Base-by-base conservation (phyloP, 1,284 basidiomycete genomes). In the Cerrena zonata region DNA sequence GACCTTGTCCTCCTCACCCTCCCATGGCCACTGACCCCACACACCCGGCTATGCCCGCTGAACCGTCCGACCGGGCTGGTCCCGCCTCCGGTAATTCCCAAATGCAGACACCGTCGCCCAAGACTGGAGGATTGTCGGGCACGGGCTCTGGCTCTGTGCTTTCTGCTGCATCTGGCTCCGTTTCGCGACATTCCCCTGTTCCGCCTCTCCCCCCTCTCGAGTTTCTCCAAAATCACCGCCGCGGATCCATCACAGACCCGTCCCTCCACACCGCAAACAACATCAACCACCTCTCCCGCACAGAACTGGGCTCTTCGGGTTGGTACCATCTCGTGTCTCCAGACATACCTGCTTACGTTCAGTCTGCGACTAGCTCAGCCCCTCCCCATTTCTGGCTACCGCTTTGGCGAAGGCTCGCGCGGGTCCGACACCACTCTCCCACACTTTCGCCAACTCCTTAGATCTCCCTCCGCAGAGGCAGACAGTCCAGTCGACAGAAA, bases 201-300 rank as follows among this genome's bases (percentile, higher is more conserved):
- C 71, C 71, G 15, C 76, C 77, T 42, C 77, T 90, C 27, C 82
- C 84, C 7, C 85, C 86, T 13, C 79, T 89, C 58, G 82, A 88
- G 64, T 83, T 76, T 63, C 76, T 89, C 24, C 85, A 89, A 66
- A 86, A 78, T 53, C 87, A 89, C 61, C 80, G 87, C 23, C 72
- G 86, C 53, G 85, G 85, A 51, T 89, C 88, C 2, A 83, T 89
- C 61, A 87, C 87, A 18, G 87, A 89, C 70, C 87, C 86, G 2
- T 82, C 82, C 43, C 74, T 89, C 48, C 86, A 87, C 67, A 80
- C 81, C 49, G 73, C 78, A 61, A 7, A 7, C 70, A 23, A 64
- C 67, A 12, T 61, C 30, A 57, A 46, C 45, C 50, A 49, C 53
- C 38, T 52, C 53, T 61, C 43, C 51, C 61, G 18, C 59, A 61